Base-by-base conservation (phyloP, 202 grass and related monocot genomes). In the Carex sylvatica region DNA sequence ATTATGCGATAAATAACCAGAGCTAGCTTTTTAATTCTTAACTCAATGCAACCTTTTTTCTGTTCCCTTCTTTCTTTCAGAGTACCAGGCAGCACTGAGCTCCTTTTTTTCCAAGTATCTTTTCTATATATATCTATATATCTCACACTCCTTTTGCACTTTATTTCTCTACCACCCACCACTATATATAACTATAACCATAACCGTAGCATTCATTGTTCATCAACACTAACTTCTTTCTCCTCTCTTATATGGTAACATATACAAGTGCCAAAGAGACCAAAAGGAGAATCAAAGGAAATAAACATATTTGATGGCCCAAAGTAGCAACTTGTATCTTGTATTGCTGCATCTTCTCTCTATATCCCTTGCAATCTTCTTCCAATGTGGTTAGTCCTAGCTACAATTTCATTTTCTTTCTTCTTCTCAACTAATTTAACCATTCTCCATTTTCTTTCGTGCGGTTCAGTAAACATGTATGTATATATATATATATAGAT, bases 371-470 rank as follows among this genome's bases (percentile, higher is more conserved):
- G 36, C 81, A 0, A 40, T 72, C 30, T 72, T 71, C 28, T 85
- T 87, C 62, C 89, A 85, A 74, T 93, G 93, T 15, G 74, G 93
- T 91, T 76, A 46, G 5, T 84, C 47, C 38, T 49, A 49, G 46
- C 46, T 62, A 65, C 55, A 68, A 26, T 35, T 26, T 51, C 11
- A 3, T 49, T 60, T 18, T 68, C 28, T 31, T 67, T 82, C 31
- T 67, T 51, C 19, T 68, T 81, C 42, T 67, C 10, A 75, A 67
- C 49, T 11, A 31, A 67, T 65, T 11, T 10, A 80, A 80, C 10
- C 6, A 49, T 51, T 64, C 20, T 30, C 20, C 14, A 52, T 33
- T 59, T 19, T 67, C 28, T 12, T 40, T 40, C 6, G 5, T 7
- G 38, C 1, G 38, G 52, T 56, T 56, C 33, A 20, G 51, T 58